Base-by-base conservation (phyloP, 495 filamentous ascomycete genomes). In the Xylaria flabelliformis region DNA sequence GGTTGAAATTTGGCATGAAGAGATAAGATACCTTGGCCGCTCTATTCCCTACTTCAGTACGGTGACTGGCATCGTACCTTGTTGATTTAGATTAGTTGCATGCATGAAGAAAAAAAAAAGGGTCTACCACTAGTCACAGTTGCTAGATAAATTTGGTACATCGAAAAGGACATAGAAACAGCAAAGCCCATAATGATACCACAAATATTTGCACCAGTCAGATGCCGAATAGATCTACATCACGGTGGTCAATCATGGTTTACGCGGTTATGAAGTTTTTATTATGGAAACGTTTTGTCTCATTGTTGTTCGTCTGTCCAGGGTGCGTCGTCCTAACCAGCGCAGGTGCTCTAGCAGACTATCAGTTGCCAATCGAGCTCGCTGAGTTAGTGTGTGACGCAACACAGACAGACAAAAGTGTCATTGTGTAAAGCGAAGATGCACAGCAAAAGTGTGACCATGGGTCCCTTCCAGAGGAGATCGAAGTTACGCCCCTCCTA, bases 341-440 rank as follows among this genome's bases (percentile, higher is more conserved):
- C 55, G 3, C 44, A 13, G 34, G 15, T 55, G 34, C 26, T 41
- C 64, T 26, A 5, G 46, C 64, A 67, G 51, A 36, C 65, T 58
- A 68, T 68, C 36, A 24, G 51, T 50, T 68, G 50, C 36, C 48
- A 21, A 32, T 59, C 0, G 19, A 4, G 34, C 50, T 4, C 48
- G 64, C 64, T 41, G 17, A 24, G 53, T 69, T 41, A 48, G 67
- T 19, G 50, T 9, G 24, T 64, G 36, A 53, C 58, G 58, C 51
- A 34, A 69, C 21, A 69, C 66, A 24, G 55, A 62, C 67, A 41
- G 48, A 64, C 61, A 51, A 41, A 21, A 15, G 19, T 42, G 26
- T 7, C 13, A n/a, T 70, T 61, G 17, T 56, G 59, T 64, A 56
- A 71, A 62, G 67, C 56, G 51, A 64, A 64, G 39, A 64, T 46